These are phyloP conservation scores for Middelhovenomyces tepae DNA, from an alignment of 805 yeast genomes.

Conservation along the genomic window DNA sequence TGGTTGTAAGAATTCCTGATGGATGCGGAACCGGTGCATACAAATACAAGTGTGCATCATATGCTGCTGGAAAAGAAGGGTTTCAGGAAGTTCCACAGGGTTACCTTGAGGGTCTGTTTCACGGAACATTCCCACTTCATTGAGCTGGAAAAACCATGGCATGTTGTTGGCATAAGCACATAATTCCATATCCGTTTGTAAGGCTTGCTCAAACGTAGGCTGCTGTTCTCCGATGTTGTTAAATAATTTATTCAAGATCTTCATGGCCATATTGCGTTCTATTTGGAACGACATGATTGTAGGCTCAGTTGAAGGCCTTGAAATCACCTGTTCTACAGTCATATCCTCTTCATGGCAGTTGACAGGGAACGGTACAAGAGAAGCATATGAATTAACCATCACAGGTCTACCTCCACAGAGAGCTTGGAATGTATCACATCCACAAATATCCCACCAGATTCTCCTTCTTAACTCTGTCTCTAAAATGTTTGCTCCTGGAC, in stretches of 20 bases:
- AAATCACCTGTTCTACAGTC: constrained; percentile 4
- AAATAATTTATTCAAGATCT: constrained; percentile 18
- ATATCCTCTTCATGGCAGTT: constrained; percentile 27
- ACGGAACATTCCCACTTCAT: too few relatives aligned
- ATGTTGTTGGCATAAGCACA: not conserved
- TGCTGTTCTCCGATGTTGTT: constrained; percentile 8
- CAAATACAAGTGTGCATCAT: constrained; percentile 27
- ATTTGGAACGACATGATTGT: constrained; percentile 17
- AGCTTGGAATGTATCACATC: constrained; percentile 16
- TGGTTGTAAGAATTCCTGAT: constrained; percentile 22
- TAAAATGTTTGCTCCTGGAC: constrained; percentile 18
- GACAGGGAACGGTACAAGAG: constrained; percentile 27
- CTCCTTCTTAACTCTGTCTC: constrained; percentile 28
- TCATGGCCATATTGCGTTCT: constrained; percentile 11
- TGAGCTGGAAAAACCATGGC: constrained; percentile 1
- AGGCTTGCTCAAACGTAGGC: not conserved
- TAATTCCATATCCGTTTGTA: not conserved
- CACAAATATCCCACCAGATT: constrained; percentile 21
- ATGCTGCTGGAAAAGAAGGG: constrained; percentile 25
- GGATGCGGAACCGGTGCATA: constrained; percentile 26
- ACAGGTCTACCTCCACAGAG: constrained; percentile 16
- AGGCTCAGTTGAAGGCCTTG: constrained; percentile 11
- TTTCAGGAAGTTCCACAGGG: constrained; percentile 12
- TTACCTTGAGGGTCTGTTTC: too few relatives aligned
- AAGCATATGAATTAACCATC: constrained; percentile 14